Evolutionary conservation across 805 yeast species (phyloP), one percentile per base, ranked within the genome.

Genomic region (Barnettozyma californica): DNA sequence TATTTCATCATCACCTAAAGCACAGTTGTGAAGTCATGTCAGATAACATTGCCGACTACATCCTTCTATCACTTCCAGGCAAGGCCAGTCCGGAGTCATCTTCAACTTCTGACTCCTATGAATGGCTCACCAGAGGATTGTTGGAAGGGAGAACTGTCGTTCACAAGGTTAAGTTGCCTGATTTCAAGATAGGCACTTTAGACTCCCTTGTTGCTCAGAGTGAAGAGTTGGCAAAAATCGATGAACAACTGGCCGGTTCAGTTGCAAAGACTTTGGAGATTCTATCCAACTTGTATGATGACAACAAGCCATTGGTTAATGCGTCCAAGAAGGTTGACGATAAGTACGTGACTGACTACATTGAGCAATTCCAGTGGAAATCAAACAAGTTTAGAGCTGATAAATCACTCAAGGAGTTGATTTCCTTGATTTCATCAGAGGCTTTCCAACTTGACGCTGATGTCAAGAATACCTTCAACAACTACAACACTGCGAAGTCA

Each of bases 161-260:
- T 31, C 66, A 74, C 46, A 70, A 75, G 48, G 78, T 86, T 50
- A 70, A 73, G 33, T 73, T 90, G 45, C 98, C 98, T 8, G 81
- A 76, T 53, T 92, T 94, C 68, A 92, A 94, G 67, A 88, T 94
- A 53, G 97, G 97, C 26, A 91, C 98, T 11, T 77, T 94, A 62
- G 99, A 94, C 68, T 84, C 90, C 27, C 76, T 94, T 51, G 95
- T 94, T 47, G 82, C 85, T 58, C 91, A 91, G 68, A 81, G 91
- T 65, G 99, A 94, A 61, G 98, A 92, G 61, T 76, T 94, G 49
- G 71, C 79, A 38, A 91, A 89, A 64, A 70, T 84, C 47, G 99
- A 94, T 68, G 70, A 71, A n/a, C 94, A 88, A 67, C 75, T 92
- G 62, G 78, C 77, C 39, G 69, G 74, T 9, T 78, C 94, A 7